These are phyloP conservation scores for Arabis hirsuta DNA, from an alignment of 345 rosid genomes.

Conservation along the genomic window DNA sequence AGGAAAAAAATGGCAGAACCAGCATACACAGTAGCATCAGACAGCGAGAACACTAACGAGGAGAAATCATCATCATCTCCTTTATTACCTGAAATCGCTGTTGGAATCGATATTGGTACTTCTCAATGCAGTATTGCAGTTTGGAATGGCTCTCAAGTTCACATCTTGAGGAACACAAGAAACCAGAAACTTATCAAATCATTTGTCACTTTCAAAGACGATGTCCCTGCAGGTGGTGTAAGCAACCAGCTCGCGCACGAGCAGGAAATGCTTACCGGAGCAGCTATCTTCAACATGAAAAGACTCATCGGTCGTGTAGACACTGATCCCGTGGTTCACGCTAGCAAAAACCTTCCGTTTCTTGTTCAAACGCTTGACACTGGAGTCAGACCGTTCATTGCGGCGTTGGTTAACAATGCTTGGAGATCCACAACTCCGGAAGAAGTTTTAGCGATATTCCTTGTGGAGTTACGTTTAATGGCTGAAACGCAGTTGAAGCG, in stretches of 20 bases:
- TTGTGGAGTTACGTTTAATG: conserved; percentile 76
- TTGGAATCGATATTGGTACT: conserved; percentile 90
- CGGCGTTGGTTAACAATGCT: conserved; percentile 76
- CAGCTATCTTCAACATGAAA: conserved; percentile 89
- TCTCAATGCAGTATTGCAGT: conserved; percentile 83
- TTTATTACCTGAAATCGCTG: conserved; percentile 66
- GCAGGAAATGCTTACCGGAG: conserved; percentile 77
- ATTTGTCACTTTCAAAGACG: conserved; percentile 81
- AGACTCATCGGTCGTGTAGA: conserved; percentile 88
- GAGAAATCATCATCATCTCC: conserved; percentile 65
- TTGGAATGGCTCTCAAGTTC: conserved; percentile 87
- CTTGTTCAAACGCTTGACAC: conserved; percentile 82
- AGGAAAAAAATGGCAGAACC: conserved; percentile 68
- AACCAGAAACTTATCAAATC: conserved; percentile 78
- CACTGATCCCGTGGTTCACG: conserved; percentile 79
- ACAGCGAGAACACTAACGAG: conserved; percentile 75
- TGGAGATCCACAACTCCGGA: conserved; percentile 94
- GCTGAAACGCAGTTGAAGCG: conserved; percentile 75
- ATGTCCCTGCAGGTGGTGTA: conserved; percentile 76
- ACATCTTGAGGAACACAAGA: conserved; percentile 73
- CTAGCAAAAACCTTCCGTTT: conserved; percentile 76
- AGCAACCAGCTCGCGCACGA: conserved; percentile 74
- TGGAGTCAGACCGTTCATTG: conserved; percentile 84
- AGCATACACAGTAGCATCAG: conserved; percentile 85
- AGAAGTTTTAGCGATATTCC: conserved; percentile 81